phyloP scores from a whole-genome alignment of 2,329 filamentous ascomycete genomes.

The Thielaviopsis ethacetica region DNA sequence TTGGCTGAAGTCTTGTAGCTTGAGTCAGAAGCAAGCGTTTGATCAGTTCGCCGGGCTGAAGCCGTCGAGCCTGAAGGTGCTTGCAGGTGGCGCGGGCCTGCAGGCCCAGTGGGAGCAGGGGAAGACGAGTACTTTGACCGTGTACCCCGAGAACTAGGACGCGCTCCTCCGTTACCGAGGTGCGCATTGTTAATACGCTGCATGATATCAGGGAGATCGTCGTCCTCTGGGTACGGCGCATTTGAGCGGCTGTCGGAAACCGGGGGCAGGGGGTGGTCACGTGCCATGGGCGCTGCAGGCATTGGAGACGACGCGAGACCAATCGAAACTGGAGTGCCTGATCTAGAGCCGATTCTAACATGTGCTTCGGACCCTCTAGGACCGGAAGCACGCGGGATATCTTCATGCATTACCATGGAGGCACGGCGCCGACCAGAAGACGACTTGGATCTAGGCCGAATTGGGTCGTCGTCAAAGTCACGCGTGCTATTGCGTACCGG shows the following conservation, averaged over 20 bases:
- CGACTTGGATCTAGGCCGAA: conserved; percentile 3
- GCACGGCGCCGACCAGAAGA: conserved; percentile 5
- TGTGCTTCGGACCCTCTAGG: conserved; percentile 5
- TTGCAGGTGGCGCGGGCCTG: conserved; percentile 15
- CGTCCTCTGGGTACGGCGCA: conserved; percentile 24
- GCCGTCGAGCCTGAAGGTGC: conserved; percentile 9
- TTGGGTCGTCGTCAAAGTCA: neutral
- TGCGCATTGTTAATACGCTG: conserved; percentile 12
- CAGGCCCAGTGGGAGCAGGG: conserved; percentile 8
- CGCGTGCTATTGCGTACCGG: conserved; percentile 1
- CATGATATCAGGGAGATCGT: conserved; percentile 14
- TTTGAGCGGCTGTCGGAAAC: neutral
- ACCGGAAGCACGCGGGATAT: conserved; percentile 6
- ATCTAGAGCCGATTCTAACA: conserved; percentile 1
- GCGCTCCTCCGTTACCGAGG: conserved; percentile 10
- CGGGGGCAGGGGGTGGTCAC: neutral
- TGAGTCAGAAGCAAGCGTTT: neutral
- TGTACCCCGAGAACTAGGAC: conserved; percentile 3
- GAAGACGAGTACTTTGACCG: conserved; percentile 8
- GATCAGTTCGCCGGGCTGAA: conserved; percentile 7
- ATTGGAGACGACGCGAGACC: conserved; percentile 9
- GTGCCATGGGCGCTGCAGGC: conserved; percentile 1
- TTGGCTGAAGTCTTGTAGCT: neutral
- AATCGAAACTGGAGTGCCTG: neutral
- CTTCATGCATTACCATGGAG: conserved; percentile 5